phyloP scores from a whole-genome alignment of 805 yeast genomes.

The Spathaspora boniae region DNA sequence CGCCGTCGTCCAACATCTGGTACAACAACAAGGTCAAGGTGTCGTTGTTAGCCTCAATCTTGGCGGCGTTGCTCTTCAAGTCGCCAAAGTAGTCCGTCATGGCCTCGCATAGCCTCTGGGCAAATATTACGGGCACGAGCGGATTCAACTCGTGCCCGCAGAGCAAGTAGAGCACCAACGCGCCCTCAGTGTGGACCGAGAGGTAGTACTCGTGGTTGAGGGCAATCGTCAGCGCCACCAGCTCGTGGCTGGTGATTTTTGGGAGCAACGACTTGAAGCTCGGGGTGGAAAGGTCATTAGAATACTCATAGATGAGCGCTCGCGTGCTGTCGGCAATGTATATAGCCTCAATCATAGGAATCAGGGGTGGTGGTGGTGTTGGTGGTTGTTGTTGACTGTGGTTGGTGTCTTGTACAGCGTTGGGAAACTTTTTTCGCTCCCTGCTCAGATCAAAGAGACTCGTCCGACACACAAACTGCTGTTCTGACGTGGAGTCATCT shows the following conservation, averaged over 20 bases:
- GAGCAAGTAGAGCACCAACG: conserved; percentile 7
- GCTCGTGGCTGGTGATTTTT: conserved; percentile 5
- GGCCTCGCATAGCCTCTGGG: conserved; percentile 46
- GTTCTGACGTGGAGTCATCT: too few species aligned
- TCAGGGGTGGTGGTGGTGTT: neutral
- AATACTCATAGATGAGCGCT: conserved; percentile 35
- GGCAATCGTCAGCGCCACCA: conserved; percentile 1
- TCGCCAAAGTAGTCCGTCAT: conserved; percentile 56
- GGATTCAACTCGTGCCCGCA: conserved; percentile 34
- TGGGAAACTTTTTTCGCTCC: too few species aligned
- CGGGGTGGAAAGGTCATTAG: conserved; percentile 29
- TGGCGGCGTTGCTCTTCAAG: conserved; percentile 36
- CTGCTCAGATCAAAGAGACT: too few species aligned
- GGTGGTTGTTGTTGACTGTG: too few species aligned
- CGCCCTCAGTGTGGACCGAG: conserved; percentile 4
- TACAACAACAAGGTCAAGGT: conserved; percentile 66
- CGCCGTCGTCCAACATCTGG: conserved; percentile 76
- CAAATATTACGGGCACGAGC: conserved; percentile 51
- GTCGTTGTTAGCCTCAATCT: conserved; percentile 67
- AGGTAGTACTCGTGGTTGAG: conserved; percentile 6
- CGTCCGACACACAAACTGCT: too few species aligned
- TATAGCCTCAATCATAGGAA: conserved; percentile 39
- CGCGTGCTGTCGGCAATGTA: conserved; percentile 37
- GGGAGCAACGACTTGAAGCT: conserved; percentile 24
- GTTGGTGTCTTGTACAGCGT: neutral